Base-by-base conservation (phyloP, 768 basidiomycete species). In the Tephrocybe sp. region DNA sequence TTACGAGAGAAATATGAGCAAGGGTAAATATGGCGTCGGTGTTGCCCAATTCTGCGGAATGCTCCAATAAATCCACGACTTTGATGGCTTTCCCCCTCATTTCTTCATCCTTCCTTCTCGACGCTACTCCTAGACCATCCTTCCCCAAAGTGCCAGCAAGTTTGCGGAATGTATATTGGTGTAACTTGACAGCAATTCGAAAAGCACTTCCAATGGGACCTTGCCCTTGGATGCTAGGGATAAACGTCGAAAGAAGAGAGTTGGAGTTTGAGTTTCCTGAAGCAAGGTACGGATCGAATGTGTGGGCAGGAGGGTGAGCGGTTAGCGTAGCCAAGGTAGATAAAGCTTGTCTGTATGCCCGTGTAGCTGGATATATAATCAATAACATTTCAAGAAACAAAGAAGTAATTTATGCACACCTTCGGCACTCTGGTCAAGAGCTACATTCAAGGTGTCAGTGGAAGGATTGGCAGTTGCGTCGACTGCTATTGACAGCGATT, bases 11-110 rank as follows among this genome's bases (percentile, higher is more conserved):
- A 42, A 92, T 67, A 46, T 81, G 74, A 1, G 79, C 88, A 11
- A 87, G 74, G 1, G 77, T 77, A 61, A 79, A 90, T 22, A 91
- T 59, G 9, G 91, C 90, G 49, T 93, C 87, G 49, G 65, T 66
- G 60, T 89, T 79, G 11, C 92, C 93, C 41, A 91, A 68, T 48
- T 91, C 89, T 6, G 84, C 82, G 0, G 92, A 89, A 68, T 91
- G 87, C 52, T 90, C 80, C 26, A 94, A 69, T 10, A 94, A 64
- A 61, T 92, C 89, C 12, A 92, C 62, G 30, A 90, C 88, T 64
- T 92, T 92, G 63, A 90, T 83, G 8, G 88, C 85, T 60, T 87
- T 88, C 2, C 79, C 75, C 16, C 72, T 75, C 57, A 82, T 66
- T 54, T 91, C 89, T 40, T 89, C 88, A 14, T 84, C 83, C 60